phyloP scores from a whole-genome alignment of 2,329 filamentous ascomycete genomes.

The Penicillium sp. region DNA sequence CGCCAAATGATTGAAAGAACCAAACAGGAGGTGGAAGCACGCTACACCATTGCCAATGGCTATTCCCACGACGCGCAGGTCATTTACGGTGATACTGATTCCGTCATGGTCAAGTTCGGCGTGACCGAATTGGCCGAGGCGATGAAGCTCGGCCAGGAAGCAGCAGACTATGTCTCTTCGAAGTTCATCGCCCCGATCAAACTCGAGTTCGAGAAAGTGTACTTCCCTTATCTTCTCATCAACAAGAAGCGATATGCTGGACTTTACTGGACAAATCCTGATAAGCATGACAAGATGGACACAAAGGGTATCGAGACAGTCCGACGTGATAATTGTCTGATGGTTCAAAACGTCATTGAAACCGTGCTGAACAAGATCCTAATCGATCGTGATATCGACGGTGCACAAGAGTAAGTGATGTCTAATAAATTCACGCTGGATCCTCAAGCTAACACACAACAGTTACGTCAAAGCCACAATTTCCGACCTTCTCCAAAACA shows the following conservation, averaged over 20 bases:
- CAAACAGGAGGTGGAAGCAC: slow-evolving; percentile 88
- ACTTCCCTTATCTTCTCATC: slow-evolving; percentile 96
- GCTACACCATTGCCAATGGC: slow-evolving; percentile 89
- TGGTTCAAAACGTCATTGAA: slow-evolving; percentile 97
- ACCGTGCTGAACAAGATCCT: slow-evolving; percentile 94
- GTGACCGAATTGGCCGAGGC: slow-evolving; percentile 81
- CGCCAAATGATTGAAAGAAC: slow-evolving; percentile 99
- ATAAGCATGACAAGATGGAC: slow-evolving; percentile 99
- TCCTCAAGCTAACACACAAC: slow-evolving; percentile 38
- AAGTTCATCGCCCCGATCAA: slow-evolving; percentile 98
- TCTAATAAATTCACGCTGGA: background rate
- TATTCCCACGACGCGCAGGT: slow-evolving; percentile 94
- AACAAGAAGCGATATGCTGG: slow-evolving; percentile 99
- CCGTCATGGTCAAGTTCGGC: slow-evolving; percentile 99
- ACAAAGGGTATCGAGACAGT: slow-evolving; percentile 99
- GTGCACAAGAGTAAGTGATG: slow-evolving; percentile 81
- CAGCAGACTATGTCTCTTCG: slow-evolving; percentile 80
- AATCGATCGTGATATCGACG: slow-evolving; percentile 86
- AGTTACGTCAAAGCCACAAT: slow-evolving; percentile 95
- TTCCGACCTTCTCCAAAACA: slow-evolving; percentile 92
- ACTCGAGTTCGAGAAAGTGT: slow-evolving; percentile 98
- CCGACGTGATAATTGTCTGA: slow-evolving; percentile 88
- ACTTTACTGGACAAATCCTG: slow-evolving; percentile 92
- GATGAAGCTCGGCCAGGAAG: slow-evolving; percentile 95
- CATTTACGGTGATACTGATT: slow-evolving; percentile 98